Evolutionary conservation across 768 basidiomycete genomes (phyloP).

Genomic region (Leccinum variicolor): DNA sequence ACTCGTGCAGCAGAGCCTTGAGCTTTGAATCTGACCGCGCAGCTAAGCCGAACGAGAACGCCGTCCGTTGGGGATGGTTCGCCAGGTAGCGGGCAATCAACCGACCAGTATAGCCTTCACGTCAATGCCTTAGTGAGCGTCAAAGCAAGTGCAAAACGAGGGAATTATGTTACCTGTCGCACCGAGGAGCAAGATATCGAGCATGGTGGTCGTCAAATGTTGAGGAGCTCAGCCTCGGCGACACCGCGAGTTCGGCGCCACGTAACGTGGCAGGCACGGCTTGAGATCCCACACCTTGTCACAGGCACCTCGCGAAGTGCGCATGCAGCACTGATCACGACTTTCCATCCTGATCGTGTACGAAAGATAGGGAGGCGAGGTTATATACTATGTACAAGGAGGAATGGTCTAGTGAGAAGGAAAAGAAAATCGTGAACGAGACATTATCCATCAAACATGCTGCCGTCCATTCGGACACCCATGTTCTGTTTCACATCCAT

Average conservation of each 20-base stretch:
- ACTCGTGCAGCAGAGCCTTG: conserved; percentile 45
- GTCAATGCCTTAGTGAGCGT: conserved; percentile 7
- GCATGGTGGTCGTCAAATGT: conserved; percentile 28
- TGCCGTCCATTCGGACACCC: conserved; percentile 85
- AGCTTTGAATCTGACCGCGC: conserved; percentile 68
- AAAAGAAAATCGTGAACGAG: not conserved
- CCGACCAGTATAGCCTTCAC: conserved; percentile 62
- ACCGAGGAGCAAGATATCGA: conserved; percentile 67
- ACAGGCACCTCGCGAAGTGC: conserved; percentile 9
- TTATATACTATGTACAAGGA: not conserved
- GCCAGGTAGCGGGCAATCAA: conserved; percentile 67
- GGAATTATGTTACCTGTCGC: conserved; percentile 47
- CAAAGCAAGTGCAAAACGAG: not conserved
- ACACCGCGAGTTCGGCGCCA: conserved; percentile 1
- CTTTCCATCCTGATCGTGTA: not conserved
- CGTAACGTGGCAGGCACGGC: conserved; percentile 6
- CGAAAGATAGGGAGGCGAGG: not conserved
- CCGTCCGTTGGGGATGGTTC: conserved; percentile 52
- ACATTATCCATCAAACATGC: conserved; percentile 46
- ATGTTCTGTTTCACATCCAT: conserved; percentile 84
- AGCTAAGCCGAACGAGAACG: conserved; percentile 66
- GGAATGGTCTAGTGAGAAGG: not conserved
- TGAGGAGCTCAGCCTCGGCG: conserved; percentile 5
- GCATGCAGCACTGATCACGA: conserved; percentile 6
- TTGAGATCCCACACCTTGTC: not conserved